A percentile compares a stretch with the other conserved stretches of the same genome.
Conservation (phyloP, 176 grass and related monocot species). For the Oryza australiensis region DNA sequence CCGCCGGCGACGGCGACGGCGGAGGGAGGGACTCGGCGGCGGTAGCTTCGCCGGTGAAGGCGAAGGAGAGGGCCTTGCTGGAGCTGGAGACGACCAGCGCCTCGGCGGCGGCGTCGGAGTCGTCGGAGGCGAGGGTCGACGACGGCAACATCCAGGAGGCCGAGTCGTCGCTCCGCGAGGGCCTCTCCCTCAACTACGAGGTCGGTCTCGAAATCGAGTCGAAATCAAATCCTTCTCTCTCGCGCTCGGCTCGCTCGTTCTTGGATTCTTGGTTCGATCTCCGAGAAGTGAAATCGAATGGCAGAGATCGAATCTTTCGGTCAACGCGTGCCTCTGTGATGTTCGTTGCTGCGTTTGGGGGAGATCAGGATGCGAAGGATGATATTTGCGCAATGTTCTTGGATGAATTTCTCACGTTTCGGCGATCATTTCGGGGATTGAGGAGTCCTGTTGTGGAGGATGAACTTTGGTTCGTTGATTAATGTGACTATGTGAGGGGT, state of each 20-base stretch:
- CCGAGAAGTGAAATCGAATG: neutral
- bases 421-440: neutral
- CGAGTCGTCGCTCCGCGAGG: constrained; percentile 95
- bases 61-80: constrained; percentile 28
- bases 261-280: constrained; percentile 18
- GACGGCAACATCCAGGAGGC: constrained; percentile 97
- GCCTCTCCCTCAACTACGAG: constrained; percentile 99
- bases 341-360: neutral
- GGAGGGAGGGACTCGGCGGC: constrained; percentile 27
- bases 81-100: constrained; percentile 42
- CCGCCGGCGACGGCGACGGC: too few species aligned
- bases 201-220: constrained; percentile 26
- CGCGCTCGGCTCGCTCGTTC: neutral
- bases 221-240: neutral
- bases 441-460: neutral
- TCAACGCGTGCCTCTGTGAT: neutral
- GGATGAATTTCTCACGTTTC: neutral
- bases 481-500: neutral
- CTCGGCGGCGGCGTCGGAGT: constrained; percentile 48
- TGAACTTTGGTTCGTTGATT: neutral
- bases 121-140: constrained; percentile 67
- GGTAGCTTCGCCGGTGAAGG: constrained; percentile 59
- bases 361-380: constrained; percentile 6
- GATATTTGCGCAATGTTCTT: neutral
- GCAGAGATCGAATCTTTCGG: neutral